These are phyloP conservation scores for Yamadazyma philogaea DNA, from an alignment of 805 yeast genomes.

Conservation along the genomic window DNA sequence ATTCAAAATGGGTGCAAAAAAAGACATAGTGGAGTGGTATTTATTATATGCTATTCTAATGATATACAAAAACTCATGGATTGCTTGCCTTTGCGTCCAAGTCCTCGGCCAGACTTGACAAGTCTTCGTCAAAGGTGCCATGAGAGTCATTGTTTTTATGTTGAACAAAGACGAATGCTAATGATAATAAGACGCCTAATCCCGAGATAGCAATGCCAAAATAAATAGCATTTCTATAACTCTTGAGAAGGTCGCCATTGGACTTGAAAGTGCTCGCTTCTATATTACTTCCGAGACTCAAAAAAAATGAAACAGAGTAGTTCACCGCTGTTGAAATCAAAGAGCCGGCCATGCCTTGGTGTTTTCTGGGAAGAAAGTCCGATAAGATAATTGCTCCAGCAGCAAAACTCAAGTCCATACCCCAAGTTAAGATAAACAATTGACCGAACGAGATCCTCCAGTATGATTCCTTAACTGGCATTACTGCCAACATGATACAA, in stretches of 20 bases:
- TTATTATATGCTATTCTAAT: slow-evolving; percentile 1
- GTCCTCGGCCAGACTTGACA: background rate
- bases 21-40: background rate
- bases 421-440: slow-evolving; percentile 57
- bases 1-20: background rate
- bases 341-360: slow-evolving; percentile 80
- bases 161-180: slow-evolving; percentile 24
- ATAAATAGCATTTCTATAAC: slow-evolving; percentile 57
- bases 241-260: slow-evolving; percentile 24
- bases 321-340: slow-evolving; percentile 67
- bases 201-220: slow-evolving; percentile 62
- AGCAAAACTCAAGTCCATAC: slow-evolving; percentile 79
- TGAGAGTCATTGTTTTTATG: slow-evolving; percentile 7
- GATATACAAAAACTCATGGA: background rate
- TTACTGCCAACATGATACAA: slow-evolving; percentile 47
- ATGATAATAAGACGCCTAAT: slow-evolving; percentile 34
- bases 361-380: slow-evolving; percentile 54
- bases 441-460: slow-evolving; percentile 58
- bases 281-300: slow-evolving; percentile 70
- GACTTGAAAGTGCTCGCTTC: slow-evolving; percentile 31
- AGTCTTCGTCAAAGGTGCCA: slow-evolving; percentile 11
- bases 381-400: slow-evolving; percentile 65
- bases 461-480: slow-evolving; percentile 59
- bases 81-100: background rate
- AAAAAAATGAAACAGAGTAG: slow-evolving; percentile 66